Evolutionary conservation across 164 flowering plant genomes (phyloP).

Genomic region (Macadamia integrifolia): DNA sequence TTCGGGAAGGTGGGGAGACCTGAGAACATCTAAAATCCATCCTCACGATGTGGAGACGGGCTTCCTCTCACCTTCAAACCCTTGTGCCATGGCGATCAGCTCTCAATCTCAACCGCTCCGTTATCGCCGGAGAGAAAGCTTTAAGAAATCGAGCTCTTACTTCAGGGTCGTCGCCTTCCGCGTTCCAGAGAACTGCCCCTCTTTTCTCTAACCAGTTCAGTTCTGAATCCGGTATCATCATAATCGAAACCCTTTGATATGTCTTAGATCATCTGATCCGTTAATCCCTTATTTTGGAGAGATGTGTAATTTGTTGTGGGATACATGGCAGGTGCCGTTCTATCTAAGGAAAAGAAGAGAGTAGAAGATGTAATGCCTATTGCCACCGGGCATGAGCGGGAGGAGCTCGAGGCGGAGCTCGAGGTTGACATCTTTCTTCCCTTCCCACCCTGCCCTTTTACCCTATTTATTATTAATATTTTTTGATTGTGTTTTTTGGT

Average conservation of each 20-base stretch:
- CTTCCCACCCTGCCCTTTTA: no score
- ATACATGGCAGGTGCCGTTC: neutral
- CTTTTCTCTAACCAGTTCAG: constrained; percentile 32
- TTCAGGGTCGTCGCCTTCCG: constrained; percentile 10
- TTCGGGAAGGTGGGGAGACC: constrained; percentile 11
- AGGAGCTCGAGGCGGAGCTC: constrained; percentile 69
- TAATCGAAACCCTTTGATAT: neutral
- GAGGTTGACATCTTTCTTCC: constrained; percentile 27
- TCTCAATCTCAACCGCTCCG: constrained; percentile 15
- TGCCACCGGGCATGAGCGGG: constrained; percentile 85
- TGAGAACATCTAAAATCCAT: constrained; percentile 11
- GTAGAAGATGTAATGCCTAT: constrained; percentile 78
- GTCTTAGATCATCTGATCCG: neutral
- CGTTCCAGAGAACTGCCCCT: constrained; percentile 27
- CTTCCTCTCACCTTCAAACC: constrained; percentile 43
- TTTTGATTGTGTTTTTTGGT: no score
- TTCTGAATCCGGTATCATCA: constrained; percentile 33
- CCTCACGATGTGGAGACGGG: constrained; percentile 56
- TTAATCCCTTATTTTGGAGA: neutral
- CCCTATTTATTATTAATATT: no score
- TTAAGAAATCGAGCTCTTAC: constrained; percentile 9
- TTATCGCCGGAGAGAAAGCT: neutral
- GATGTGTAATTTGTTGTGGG: neutral
- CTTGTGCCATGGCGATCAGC: constrained; percentile 34
- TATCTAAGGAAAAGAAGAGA: constrained; percentile 31